Evolutionary conservation across 202 grass and related monocot genomes (phyloP), one percentile per base, ranked within the genome.

Genomic region (Elaeis oleifera): DNA sequence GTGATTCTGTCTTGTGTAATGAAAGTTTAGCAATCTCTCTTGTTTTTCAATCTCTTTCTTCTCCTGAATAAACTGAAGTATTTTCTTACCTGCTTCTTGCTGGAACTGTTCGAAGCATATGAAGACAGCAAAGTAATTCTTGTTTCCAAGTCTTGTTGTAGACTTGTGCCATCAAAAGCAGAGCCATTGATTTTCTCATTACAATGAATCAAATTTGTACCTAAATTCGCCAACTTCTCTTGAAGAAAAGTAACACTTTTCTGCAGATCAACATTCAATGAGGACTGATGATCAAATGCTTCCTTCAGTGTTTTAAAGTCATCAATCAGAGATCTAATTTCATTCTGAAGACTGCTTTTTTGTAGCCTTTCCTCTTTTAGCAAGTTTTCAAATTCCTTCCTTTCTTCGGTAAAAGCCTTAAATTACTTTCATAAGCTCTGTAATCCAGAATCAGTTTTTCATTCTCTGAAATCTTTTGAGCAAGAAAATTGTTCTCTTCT

Each of bases 371-470:
- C 82, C 84, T 89, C 71, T 66, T 77, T 39, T 63, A 89, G 76
- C 67, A 86, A 75, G 44, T 72, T 78, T 61, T 94, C 78, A 48
- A 86, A 83, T 58, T 63, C 14, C 7, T 56, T 74, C 31, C 70
- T 92, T 80, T 99, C 94, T 81, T 94, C 88, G 72, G 54, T 21
- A 7, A 79, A 86, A 20, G 65, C 56, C 29, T 51, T 86, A 67
- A 80, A 80, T 54, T 76, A 31, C 61, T 80, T 79, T 90, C 83
- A 75, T 80, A 86, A 65, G 44, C 18, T 73, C 28, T 69, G 64
- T 73, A 75, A 70, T 90, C 77, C 23, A 69, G 51, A 66, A 73
- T 51, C 65, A 83, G 20, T 39, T 16, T 83, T 79, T 80, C 83
- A 59, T 56, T 83, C 26, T 80, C 66, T 2, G 18, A 54, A 56